phyloP scores from a whole-genome alignment of 164 flowering plant species.

The Vitis riparia region DNA sequence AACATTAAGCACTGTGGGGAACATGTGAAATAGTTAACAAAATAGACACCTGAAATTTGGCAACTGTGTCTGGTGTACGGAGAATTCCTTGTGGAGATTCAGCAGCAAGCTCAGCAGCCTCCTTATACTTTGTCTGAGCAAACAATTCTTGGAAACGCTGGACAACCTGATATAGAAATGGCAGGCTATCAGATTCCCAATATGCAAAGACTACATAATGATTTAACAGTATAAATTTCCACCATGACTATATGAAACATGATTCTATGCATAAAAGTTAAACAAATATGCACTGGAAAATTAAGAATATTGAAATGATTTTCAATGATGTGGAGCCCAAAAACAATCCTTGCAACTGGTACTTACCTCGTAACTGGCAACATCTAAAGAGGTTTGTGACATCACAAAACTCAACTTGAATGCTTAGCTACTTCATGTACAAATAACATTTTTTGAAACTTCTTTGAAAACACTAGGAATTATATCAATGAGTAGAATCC shows the following conservation, averaged over 20 bases:
- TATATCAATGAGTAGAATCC: no score
- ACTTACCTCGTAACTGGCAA: neutral
- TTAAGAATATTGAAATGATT: no score
- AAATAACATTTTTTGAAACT: no score
- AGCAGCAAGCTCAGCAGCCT: slow-evolving; percentile 99
- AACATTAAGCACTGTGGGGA: neutral
- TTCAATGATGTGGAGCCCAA: no score
- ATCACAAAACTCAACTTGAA: no score
- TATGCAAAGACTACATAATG: neutral
- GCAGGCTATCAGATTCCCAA: neutral
- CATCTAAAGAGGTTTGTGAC: neutral
- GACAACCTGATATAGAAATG: slow-evolving; percentile 69
- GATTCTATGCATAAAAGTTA: no score
- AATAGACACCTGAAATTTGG: slow-evolving; percentile 87
- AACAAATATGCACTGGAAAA: no score
- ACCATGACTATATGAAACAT: no score
- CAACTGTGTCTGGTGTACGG: slow-evolving; percentile 97
- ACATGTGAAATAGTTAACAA: neutral
- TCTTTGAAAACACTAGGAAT: no score
- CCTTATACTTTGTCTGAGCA: slow-evolving; percentile 97
- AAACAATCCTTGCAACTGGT: no score
- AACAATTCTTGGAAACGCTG: slow-evolving; percentile 99
- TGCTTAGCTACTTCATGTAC: no score
- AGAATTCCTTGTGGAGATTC: slow-evolving; percentile 99
- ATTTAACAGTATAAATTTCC: neutral